Evolutionary conservation across 441 rosid genomes (phyloP).

Genomic region (Omphalea diandra): DNA sequence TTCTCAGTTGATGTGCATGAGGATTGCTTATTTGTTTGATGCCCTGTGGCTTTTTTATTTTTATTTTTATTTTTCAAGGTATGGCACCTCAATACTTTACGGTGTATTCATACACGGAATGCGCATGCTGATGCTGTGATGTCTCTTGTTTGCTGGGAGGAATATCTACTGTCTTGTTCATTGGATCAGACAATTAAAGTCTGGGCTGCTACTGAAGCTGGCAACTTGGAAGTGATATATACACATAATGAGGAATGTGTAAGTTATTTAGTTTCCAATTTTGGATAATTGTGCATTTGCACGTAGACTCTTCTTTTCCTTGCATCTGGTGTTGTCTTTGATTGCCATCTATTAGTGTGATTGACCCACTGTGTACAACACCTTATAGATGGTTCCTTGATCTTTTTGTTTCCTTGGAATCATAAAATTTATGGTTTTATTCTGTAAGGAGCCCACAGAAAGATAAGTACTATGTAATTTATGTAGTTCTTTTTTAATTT

Average conservation of each 20-base stretch:
- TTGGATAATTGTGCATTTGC: not conserved
- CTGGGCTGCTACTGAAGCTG: constrained; percentile 72
- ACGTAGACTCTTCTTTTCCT: not conserved
- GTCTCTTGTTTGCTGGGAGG: constrained; percentile 89
- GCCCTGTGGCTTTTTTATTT: too few species aligned
- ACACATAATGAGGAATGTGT: constrained; percentile 69
- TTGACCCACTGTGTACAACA: not conserved
- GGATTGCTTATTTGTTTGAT: not conserved
- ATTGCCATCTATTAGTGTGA: not conserved
- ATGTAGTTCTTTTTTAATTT: too few species aligned
- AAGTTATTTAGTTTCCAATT: constrained; percentile 17
- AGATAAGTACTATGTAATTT: not conserved
- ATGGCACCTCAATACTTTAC: constrained; percentile 71
- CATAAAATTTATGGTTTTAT: not conserved
- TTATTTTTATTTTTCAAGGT: constrained; percentile 32
- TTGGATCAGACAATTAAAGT: constrained; percentile 84
- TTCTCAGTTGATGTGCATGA: not conserved
- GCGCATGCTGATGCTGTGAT: constrained; percentile 76
- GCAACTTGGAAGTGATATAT: constrained; percentile 65
- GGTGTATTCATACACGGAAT: constrained; percentile 61
- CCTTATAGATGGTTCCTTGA: too few species aligned
- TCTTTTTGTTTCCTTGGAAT: not conserved
- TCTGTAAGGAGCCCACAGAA: not conserved
- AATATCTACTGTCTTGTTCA: constrained; percentile 84
- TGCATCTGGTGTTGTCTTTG: not conserved